Evolutionary conservation across 2,329 filamentous ascomycete genomes (phyloP), one percentile per base, ranked within the genome.

Genomic region (Cordyceps cateniannulata): DNA sequence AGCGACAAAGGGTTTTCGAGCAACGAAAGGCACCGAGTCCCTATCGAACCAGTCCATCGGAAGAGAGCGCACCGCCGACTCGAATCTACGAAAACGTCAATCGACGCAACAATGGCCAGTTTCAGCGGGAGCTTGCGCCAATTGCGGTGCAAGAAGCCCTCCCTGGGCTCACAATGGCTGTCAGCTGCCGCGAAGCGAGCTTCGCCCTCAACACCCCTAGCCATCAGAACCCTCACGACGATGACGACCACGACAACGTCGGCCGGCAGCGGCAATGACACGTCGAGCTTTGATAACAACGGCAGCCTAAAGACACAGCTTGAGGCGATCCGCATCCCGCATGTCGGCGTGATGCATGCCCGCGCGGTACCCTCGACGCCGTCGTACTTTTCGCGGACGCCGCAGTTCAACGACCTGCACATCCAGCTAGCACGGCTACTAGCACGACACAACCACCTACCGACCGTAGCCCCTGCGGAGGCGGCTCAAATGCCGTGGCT

Each of bases 341-440:
- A 73, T n/a, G 62, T 70, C 12, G 69, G 69, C 48, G 65, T 75
- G 29, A 65, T 68, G 27, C 81, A 85, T 65, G 86, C 90, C 58
- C 90, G 95, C 65, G 79, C 96, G 24, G 79, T 97, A 40, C 95
- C 95, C 22, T 82, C 83, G 27, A 96, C 93, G 40, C 87, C 91
- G 3, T 95, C 93, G n/a, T 99, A 99, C 77, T 99, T 98, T 79
- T 93, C 91, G 57, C 88, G 88, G 57, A 88, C 88, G 63, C 89
- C 93, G 1, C 81, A 83, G 59, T 97, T 96, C 79, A 95, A 88
- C 75, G 95, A 99, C 76, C 84, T 90, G 69, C 85, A 89, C 67
- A 83, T 98, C 66, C 77, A 80, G 50, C 81, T 99, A 52, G 85
- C 91, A 67, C 80, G 83, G 12, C 81, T 98, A 25, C 76, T 89